A percentile compares a stretch with the other conserved stretches of the same genome.
Evolutionary conservation across 2,329 filamentous ascomycete species (phyloP).

Genomic region (Fusarium decemcellulare): DNA sequence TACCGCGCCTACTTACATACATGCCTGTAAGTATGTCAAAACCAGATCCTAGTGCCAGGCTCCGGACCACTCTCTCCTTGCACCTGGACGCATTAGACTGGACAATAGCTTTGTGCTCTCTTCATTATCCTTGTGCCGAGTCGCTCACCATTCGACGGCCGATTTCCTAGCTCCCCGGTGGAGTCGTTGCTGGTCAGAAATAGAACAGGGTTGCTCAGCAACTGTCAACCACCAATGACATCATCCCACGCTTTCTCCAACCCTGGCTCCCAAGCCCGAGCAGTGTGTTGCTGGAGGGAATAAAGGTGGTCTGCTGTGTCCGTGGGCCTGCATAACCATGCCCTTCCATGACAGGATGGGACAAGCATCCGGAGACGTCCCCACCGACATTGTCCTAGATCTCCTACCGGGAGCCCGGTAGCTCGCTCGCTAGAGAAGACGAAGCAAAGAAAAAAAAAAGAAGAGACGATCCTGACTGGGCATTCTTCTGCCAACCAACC

Average conservation of each 20-base stretch:
- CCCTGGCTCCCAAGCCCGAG: slow-evolving; percentile 19
- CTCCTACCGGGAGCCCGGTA: slow-evolving; percentile 34
- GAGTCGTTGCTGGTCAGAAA: slow-evolving; percentile 20
- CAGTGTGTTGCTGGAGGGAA: slow-evolving; percentile 33
- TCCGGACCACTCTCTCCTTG: slow-evolving; percentile 3
- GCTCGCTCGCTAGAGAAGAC: slow-evolving; percentile 26
- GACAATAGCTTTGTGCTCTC: not conserved
- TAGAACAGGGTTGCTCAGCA: slow-evolving; percentile 48
- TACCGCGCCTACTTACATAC: not conserved
- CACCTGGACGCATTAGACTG: not conserved
- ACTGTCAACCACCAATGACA: slow-evolving; percentile 47
- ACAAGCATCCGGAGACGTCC: slow-evolving; percentile 24
- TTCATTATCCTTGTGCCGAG: not conserved
- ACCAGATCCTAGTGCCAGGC: slow-evolving; percentile 1
- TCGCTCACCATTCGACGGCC: not conserved
- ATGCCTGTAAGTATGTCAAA: not conserved
- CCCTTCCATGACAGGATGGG: slow-evolving; percentile 28
- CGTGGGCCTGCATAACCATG: slow-evolving; percentile 29
- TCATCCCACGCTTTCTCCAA: slow-evolving; percentile 37
- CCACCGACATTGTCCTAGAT: slow-evolving; percentile 39
- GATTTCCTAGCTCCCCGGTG: slow-evolving; percentile 5
- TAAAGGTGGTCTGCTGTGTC: slow-evolving; percentile 22
- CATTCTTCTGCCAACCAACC: slow-evolving; percentile 14
- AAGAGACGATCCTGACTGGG: slow-evolving; percentile 9
- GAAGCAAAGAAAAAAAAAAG: slow-evolving; percentile 20